A percentile compares a stretch with the other conserved stretches of the same genome.
These are phyloP conservation scores for Diaporthe sp. DNA, from an alignment of 2,329 filamentous ascomycete species.

Conservation along the genomic window DNA sequence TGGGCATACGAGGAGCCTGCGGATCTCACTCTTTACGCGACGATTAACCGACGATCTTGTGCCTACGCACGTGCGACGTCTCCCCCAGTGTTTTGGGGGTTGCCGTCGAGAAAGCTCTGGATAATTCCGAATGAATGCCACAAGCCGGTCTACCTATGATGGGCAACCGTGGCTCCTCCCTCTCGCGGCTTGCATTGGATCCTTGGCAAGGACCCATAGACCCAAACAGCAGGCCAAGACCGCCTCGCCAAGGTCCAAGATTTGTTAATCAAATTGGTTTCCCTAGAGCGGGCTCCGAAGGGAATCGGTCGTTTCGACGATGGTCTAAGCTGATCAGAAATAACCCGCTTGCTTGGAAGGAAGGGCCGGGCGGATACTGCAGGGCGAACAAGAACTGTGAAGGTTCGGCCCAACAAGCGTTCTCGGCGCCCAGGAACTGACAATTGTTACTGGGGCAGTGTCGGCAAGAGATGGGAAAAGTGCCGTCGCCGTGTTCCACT, in stretches of 20 bases:
- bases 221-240: conserved; percentile 2
- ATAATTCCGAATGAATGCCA: not conserved
- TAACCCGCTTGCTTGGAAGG: not conserved
- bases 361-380: not conserved
- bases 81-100: not conserved
- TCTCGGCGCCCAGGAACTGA: not conserved
- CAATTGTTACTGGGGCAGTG: not conserved
- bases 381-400: not conserved
- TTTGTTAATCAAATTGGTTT: conserved; percentile 21
- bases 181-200: not conserved
- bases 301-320: conserved; percentile 20
- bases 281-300: not conserved
- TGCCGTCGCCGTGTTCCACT: conserved; percentile 1
- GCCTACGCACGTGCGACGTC: not conserved
- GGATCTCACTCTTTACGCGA: conserved; percentile 12
- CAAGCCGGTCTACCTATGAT: not conserved
- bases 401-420: conserved; percentile 13
- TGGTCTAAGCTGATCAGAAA: not conserved
- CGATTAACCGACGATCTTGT: conserved; percentile 5
- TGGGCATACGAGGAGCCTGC: not conserved
- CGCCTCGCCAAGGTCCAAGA: conserved; percentile 6
- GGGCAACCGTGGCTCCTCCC: not conserved
- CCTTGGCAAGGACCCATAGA: not conserved
- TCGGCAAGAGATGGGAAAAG: not conserved
- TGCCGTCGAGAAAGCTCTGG: not conserved